Base-by-base conservation (phyloP, 345 rosid species). In the Lepidium didymum region DNA sequence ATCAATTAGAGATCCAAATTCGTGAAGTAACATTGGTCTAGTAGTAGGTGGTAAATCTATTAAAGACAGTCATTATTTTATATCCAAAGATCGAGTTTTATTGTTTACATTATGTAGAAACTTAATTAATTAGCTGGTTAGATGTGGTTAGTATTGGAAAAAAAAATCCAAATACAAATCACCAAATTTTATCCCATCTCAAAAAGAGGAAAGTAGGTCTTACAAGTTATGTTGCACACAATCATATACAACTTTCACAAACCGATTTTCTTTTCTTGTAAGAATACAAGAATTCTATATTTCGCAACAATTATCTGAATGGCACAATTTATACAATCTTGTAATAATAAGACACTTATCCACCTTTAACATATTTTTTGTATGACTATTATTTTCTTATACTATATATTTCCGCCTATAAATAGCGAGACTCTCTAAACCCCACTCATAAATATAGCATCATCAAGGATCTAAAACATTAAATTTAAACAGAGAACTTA, bases 401-500 rank as follows among this genome's bases (percentile, higher is more conserved):
- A 55, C 72, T n/a, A n/a, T n/a, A n/a, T 42, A 58, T 46, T 52
- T 3, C 11, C 27, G 83, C 79, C 85, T 86, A 89, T 89, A 89
- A 83, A 82, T 83, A 47, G 63, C 72, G 15, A 33, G 46, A 40
- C 19, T 62, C 12, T 56, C 66, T 11, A 64, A 16, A 16, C 27
- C 10, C 5, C 68, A 65, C 75, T 42, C 31, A 54, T 62, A 35
- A 27, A 27, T 27, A 27, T 21, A 54, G 37, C 38, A 64, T 21
- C 65, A 74, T 45, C 44, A 72, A 66, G 44, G 53, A 53, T 55
- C 27, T 18, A 46, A 57, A 46, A 19, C 27, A 41, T 16, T 33
- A 0, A 36, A 12, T 51, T 11, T 14, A 73, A 18, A 73, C 45
- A 58, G 52, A 57, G 60, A 29, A 23, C 34, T 60, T 42, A 14